Evolutionary conservation across 257 asterid species (phyloP).

Genomic region (Handroanthus guayacan): DNA sequence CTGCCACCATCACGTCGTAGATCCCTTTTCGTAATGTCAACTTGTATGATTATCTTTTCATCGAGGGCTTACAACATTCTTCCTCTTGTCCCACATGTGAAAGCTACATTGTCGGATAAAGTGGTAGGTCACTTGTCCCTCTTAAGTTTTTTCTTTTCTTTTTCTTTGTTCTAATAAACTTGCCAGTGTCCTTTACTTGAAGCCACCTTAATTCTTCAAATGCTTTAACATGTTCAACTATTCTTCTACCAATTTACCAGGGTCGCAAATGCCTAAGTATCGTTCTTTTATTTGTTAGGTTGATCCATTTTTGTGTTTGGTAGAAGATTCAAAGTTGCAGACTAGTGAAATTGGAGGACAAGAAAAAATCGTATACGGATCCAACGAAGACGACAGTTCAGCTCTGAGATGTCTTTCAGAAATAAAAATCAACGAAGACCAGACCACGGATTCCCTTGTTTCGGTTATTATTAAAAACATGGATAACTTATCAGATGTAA

Average conservation of each 20-base stretch:
- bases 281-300: conserved; percentile 60
- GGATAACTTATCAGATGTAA: conserved; percentile 65
- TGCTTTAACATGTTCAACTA: neutral
- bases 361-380: conserved; percentile 62
- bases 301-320: conserved; percentile 87
- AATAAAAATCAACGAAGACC: conserved; percentile 63
- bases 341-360: conserved; percentile 51
- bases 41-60: conserved; percentile 84
- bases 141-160: conserved; percentile 5
- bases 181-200: neutral
- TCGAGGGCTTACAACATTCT: conserved; percentile 78
- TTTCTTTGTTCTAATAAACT: neutral
- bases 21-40: conserved; percentile 87
- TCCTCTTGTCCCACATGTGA: conserved; percentile 64
- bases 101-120: conserved; percentile 54
- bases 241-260: too few relatives aligned
- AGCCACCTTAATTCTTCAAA: neutral
- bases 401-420: conserved; percentile 75
- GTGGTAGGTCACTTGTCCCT: conserved; percentile 52
- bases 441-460: conserved; percentile 67
- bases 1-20: conserved; percentile 87
- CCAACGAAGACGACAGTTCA: conserved; percentile 72
- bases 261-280: neutral
- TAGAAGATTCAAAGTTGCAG: conserved; percentile 85
- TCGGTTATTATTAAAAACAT: conserved; percentile 66